These are phyloP conservation scores for Helotiales sp. DNA, from an alignment of 2,329 filamentous ascomycete species.

Conservation along the genomic window DNA sequence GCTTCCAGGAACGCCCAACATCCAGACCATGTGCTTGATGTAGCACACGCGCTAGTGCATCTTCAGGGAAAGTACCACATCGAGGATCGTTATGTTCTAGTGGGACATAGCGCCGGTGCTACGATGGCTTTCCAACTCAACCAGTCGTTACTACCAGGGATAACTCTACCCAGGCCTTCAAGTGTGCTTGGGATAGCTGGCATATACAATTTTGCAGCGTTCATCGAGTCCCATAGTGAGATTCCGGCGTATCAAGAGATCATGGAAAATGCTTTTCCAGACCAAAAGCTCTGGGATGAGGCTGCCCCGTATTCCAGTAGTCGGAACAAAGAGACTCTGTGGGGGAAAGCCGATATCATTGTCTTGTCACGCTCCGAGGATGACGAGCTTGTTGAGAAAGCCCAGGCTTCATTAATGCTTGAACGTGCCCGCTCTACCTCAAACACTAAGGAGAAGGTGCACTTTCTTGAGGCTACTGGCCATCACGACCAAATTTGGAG, in stretches of 20 bases:
- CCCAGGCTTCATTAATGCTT: conserved; percentile 26
- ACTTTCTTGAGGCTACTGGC: conserved; percentile 50
- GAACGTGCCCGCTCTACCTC: conserved; percentile 19
- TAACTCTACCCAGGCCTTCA: conserved; percentile 41
- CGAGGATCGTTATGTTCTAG: conserved; percentile 50
- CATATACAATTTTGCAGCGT: conserved; percentile 63
- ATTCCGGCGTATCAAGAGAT: conserved; percentile 58
- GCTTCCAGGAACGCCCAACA: conserved; percentile 49
- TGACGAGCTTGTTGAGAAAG: conserved; percentile 39
- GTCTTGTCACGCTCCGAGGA: conserved; percentile 39
- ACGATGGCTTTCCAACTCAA: conserved; percentile 60
- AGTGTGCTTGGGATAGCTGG: conserved; percentile 63
- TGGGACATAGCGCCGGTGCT: conserved; percentile 64
- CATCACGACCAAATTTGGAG: conserved; percentile 66
- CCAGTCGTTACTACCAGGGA: conserved; percentile 26
- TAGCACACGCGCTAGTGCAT: conserved; percentile 50
- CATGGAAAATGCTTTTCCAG: conserved; percentile 56
- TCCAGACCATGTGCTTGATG: conserved; percentile 61
- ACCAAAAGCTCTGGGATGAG: conserved; percentile 49
- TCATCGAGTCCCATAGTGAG: conserved; percentile 47
- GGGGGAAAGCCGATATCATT: conserved; percentile 16
- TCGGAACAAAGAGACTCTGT: conserved; percentile 6
- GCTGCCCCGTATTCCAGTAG: conserved; percentile 48
- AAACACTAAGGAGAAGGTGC: conserved; percentile 22
- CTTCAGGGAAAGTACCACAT: conserved; percentile 49